Base-by-base conservation (phyloP, 805 yeast genomes). In the Deakozyma indianensis region DNA sequence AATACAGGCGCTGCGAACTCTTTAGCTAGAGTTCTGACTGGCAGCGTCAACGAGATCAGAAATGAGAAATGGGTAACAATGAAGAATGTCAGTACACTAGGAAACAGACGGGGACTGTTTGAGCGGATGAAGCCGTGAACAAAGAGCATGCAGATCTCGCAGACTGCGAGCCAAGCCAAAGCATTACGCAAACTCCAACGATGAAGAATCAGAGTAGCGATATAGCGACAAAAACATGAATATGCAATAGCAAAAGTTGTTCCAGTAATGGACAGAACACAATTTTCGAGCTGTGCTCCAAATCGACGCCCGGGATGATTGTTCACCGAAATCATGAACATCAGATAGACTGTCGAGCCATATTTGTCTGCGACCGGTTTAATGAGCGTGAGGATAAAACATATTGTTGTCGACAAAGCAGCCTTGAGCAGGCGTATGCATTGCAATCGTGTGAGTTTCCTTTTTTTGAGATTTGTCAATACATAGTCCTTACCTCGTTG, bases 71-170 rank as follows among this genome's bases (percentile, higher is more conserved):
- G 77, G 16, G 68, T 71, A 15, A 70, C 74, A 41, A 73, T 49
- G 46, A 73, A 72, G n/a, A 70, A 45, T 3, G 74, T 71, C 48
- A 72, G 70, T 2, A 66, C 72, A 41, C 71, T 63, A 11, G 65
- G 67, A 50, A 71, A 71, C 51, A 71, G 64, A 46, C 69, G 64
- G 42, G 69, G 74, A 1, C 70, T 61, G 4, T 68, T 66, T 20
- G 71, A 64, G 53, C 77, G 62, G 64, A 70, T 62, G 69, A 71
- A 69, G 0, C 77, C 78, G 49, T 70, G 75, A 41, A 65, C 54
- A 42, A 70, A 65, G 23, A 73, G 56, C 75, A 71, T 70, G 21
- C 69, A 18, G 1, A 67, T 58, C 50, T 73, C 77, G 44, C 68
- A 60, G 0, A 70, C 63, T 1, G 71, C 71, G 41, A 73, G 48